Base-by-base conservation (phyloP, 2,329 filamentous ascomycete genomes). In the Colletotrichum truncatum region DNA sequence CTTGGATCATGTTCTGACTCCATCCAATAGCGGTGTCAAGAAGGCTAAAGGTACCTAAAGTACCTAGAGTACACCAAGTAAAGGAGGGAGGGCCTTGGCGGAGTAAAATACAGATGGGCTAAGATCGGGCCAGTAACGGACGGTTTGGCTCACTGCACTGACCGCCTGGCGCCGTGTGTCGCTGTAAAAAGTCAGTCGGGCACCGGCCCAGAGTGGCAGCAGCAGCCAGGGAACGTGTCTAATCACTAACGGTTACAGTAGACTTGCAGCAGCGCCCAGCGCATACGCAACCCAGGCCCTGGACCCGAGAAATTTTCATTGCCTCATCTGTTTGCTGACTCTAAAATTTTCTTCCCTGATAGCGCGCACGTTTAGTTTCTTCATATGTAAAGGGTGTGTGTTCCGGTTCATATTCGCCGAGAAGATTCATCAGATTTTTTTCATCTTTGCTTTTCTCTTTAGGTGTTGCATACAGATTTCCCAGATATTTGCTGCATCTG, bases 361-460 rank as follows among this genome's bases (percentile, higher is more conserved):
- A 18, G 9, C n/a, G n/a, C n/a, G n/a, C n/a, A n/a, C n/a, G n/a
- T n/a, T n/a, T n/a, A n/a, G n/a, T n/a, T n/a, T 18, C 16, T 21
- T 18, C 46, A 23, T 39, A 39, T 49, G 26, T 32, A 49, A 49
- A 16, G 26, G 28, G 12, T n/a, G 8, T 6, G 8, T 10, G 41
- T 57, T 25, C 54, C 54, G 54, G 39, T 34, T 57, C 30, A 30
- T 57, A n/a, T 34, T 57, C 54, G 54, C 54, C 54, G 16, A 57
- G 54, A 30, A n/a, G 8, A 25, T 45, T 14, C 10, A 6, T 11
- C 11, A 48, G 38, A 41, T 36, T 36, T 36, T 45, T 25, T 26
- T 12, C n/a, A 23, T 36, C 30, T 26, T 26, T 21, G 54, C 9
- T 38, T 57, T 14, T 36, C 21, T 57, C 12, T 6, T 6, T 25